Percentiles rank a stretch among this genome's conserved stretches.
These are phyloP conservation scores for Dactylellina haptotyla DNA, from an alignment of 2,329 filamentous ascomycete species.

Conservation along the genomic window DNA sequence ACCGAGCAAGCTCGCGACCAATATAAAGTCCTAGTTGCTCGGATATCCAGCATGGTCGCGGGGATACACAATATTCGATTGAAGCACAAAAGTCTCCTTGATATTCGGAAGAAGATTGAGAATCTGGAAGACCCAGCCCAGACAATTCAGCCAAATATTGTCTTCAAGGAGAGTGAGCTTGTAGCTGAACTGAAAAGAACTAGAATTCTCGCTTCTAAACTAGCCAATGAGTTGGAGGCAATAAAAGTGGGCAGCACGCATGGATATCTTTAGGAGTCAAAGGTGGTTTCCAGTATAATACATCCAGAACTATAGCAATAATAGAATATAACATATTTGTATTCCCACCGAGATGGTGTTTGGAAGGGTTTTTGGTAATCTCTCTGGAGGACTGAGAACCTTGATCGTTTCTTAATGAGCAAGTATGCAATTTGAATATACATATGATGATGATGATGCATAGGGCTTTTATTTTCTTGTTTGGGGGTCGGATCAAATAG, in stretches of 20 bases:
- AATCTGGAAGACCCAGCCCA: conserved; percentile 81
- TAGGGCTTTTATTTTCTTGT: too few species aligned
- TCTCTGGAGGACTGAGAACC: too few species aligned
- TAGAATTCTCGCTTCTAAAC: conserved; percentile 71
- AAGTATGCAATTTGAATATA: too few species aligned
- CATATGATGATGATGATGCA: too few species aligned
- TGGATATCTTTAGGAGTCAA: too few species aligned
- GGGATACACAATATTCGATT: conserved; percentile 68
- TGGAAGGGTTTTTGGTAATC: too few species aligned
- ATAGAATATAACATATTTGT: too few species aligned
- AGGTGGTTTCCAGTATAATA: too few species aligned
- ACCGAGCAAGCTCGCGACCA: conserved; percentile 81
- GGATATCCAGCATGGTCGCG: conserved; percentile 65
- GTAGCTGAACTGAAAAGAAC: conserved; percentile 84
- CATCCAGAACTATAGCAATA: too few species aligned
- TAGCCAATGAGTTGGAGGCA: conserved; percentile 69
- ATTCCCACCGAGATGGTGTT: too few species aligned
- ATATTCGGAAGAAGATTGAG: conserved; percentile 72
- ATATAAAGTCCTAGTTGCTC: conserved; percentile 76
- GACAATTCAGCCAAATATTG: conserved; percentile 76
- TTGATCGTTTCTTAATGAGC: too few species aligned
- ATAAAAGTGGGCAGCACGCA: conserved; percentile 71
- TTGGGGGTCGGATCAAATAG: too few species aligned
- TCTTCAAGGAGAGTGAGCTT: conserved; percentile 87
- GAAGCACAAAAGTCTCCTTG: conserved; percentile 67